Evolutionary conservation across 371 early-diverging fungal species (phyloP).

Genomic region (Racocetra persica): DNA sequence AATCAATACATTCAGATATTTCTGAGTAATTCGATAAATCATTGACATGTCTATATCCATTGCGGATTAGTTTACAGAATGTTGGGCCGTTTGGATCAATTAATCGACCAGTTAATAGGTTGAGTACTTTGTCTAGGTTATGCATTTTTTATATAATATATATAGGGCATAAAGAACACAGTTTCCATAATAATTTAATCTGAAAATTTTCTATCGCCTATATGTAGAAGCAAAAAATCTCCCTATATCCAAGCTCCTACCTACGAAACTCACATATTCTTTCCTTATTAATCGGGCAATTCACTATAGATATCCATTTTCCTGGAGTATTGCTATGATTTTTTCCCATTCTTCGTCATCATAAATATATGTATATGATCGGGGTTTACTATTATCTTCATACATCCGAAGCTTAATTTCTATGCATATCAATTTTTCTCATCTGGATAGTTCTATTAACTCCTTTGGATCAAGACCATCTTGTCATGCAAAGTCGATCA

Average conservation of each 20-base stretch:
- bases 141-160: too few species aligned
- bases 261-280: neutral
- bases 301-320: slow-evolving; percentile 31
- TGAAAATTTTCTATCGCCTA: neutral
- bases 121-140: slow-evolving; percentile 38
- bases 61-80: slow-evolving; percentile 38
- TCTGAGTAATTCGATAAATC: slow-evolving; percentile 42
- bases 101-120: slow-evolving; percentile 37
- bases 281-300: too few species aligned
- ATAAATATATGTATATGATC: neutral
- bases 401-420: too few species aligned
- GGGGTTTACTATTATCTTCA: too few species aligned
- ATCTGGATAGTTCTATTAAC: too few species aligned
- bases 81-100: slow-evolving; percentile 26
- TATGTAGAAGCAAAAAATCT: neutral
- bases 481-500: neutral
- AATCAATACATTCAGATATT: slow-evolving; percentile 40
- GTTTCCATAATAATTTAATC: neutral
- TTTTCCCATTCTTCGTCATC: too few species aligned
- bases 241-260: neutral
- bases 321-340: neutral
- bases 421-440: too few species aligned
- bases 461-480: too few species aligned
- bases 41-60: slow-evolving; percentile 38
- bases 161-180: too few species aligned